Evolutionary conservation across 1,284 basidiomycete species (phyloP).

Genomic region (Afroboletus lepidellus): DNA sequence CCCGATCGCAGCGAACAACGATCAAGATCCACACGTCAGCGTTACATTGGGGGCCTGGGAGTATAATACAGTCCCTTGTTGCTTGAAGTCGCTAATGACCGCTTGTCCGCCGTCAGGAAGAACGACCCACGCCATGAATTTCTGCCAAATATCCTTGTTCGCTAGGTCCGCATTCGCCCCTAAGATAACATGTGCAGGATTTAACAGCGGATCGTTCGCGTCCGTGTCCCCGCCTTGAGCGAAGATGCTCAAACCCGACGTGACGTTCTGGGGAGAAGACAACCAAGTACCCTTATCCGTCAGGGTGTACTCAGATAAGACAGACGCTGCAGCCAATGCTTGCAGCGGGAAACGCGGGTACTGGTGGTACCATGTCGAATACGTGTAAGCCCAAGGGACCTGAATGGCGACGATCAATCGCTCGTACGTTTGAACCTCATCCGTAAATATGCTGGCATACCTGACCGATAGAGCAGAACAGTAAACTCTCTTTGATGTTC

Average conservation of each 20-base stretch:
- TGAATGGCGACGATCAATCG: constrained; percentile 15
- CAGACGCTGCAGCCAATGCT: constrained; percentile 44
- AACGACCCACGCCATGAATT: constrained; percentile 45
- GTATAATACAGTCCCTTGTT: constrained; percentile 24
- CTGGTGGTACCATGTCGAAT: constrained; percentile 56
- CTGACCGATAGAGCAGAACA: constrained; percentile 45
- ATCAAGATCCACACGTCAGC: not conserved
- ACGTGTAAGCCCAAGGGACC: constrained; percentile 51
- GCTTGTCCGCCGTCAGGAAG: constrained; percentile 40
- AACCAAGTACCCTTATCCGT: constrained; percentile 49
- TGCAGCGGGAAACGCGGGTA: constrained; percentile 48
- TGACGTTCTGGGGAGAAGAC: constrained; percentile 36
- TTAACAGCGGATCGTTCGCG: constrained; percentile 40
- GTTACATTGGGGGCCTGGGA: constrained; percentile 10
- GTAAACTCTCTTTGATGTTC: constrained; percentile 50
- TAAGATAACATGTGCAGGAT: constrained; percentile 43
- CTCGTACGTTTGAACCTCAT: not conserved
- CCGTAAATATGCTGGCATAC: constrained; percentile 21
- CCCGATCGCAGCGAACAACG: not conserved
- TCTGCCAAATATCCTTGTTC: constrained; percentile 27
- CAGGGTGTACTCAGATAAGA: constrained; percentile 48
- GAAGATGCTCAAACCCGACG: constrained; percentile 35
- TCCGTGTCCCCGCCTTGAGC: constrained; percentile 38
- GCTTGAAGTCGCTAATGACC: constrained; percentile 39
- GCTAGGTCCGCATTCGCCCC: constrained; percentile 25